Evolutionary conservation across 805 yeast species (phyloP), one percentile per base, ranked within the genome.

Genomic region (Jamesozyma gamospora): DNA sequence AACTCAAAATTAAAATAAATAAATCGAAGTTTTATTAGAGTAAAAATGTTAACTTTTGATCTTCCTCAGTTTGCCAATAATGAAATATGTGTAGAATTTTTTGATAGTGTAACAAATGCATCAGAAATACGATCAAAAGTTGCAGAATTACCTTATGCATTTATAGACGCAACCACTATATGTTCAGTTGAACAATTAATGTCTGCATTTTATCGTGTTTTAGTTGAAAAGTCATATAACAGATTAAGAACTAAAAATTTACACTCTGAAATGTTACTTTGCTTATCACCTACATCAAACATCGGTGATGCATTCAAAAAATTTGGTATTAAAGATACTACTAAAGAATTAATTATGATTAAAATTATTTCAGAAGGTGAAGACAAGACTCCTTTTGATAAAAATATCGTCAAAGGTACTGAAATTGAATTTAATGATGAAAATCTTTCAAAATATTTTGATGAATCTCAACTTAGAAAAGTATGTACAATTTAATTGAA

Each of bases 211-310:
- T 75, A 79, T 53, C 71, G 79, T 46, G 73, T 84, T 2, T 49
- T 83, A 2, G 56, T 69, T 12, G 87, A 82, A 54, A 49, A 57
- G 18, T 54, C 54, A 1, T 64, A 66, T 28, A 72, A 66, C 12
- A 66, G 49, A 35, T 67, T 74, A 66, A 70, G 78, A 47, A 79
- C 94, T 9, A 76, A 71, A 47, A 70, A 77, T 1, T 49, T 84
- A 26, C 82, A 82, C 52, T 77, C 92, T 0, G 94, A 85, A 51
- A 66, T 81, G 30, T 71, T 83, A 18, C 73, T 79, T 51, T 73
- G 77, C 42, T 62, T 85, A 42, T 75, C 87, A 1, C 85, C 90
- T 2, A 70, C 75, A 7, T 78, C 76, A 48, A 82, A 81, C 53
- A 71, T 75, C 30, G 66, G 69, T 56, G 92, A 84, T 43, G 79